phyloP scores from a whole-genome alignment of 306 rosid species.

The Begonia peltatifolia region DNA sequence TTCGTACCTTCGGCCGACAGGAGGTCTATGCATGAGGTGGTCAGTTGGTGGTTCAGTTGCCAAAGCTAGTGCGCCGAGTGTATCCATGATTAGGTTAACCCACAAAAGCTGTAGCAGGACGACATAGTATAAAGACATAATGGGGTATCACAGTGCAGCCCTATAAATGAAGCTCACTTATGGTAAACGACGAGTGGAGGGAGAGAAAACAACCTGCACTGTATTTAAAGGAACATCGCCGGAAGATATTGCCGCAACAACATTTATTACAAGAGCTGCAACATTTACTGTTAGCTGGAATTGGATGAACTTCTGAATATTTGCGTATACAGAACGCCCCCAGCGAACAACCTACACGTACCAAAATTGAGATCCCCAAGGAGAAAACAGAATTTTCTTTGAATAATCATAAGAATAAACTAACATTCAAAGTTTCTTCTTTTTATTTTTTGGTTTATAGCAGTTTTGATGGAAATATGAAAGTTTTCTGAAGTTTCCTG shows the following conservation, averaged over 20 bases:
- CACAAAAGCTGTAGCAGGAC: slow-evolving; percentile 63
- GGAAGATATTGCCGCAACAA: slow-evolving; percentile 73
- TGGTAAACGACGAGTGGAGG: slow-evolving; percentile 6
- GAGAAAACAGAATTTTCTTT: no score
- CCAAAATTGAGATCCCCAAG: no score
- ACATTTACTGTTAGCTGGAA: slow-evolving; percentile 96
- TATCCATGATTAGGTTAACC: slow-evolving; percentile 98
- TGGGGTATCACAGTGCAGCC: no score
- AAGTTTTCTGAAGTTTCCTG: no score
- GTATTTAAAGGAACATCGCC: slow-evolving; percentile 89
- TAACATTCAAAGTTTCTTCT: no score
- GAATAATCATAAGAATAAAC: no score
- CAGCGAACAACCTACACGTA: slow-evolving; percentile 81
- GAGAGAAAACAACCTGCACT: slow-evolving; percentile 49
- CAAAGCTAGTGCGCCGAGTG: slow-evolving; percentile 95
- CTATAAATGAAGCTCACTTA: not conserved
- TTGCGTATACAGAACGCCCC: slow-evolving; percentile 99
- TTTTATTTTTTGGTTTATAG: no score
- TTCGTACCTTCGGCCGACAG: slow-evolving; percentile 89
- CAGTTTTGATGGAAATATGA: no score
- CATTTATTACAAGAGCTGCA: slow-evolving; percentile 93
- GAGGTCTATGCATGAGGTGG: slow-evolving; percentile 66
- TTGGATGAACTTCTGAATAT: slow-evolving; percentile 95
- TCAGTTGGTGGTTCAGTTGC: slow-evolving; percentile 99
- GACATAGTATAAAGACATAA: slow-evolving; percentile 8